Conservation (phyloP, 1,139 yeast species). For the Tardiomyces blankii region DNA sequence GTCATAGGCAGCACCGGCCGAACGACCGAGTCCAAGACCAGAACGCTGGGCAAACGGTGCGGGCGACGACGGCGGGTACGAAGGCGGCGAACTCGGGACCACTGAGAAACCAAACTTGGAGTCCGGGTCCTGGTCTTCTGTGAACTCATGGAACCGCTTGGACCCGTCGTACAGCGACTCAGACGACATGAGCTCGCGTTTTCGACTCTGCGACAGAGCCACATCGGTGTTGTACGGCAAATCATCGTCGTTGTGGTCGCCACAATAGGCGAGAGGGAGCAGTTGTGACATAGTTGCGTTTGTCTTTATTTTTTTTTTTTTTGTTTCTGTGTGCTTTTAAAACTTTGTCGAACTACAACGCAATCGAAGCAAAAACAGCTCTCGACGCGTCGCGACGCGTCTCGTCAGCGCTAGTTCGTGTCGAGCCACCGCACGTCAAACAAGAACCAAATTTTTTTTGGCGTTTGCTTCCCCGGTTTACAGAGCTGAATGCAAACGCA, state of each 20-base stretch:
- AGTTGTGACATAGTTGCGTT: slow-evolving; percentile 16
- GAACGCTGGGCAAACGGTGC: background rate
- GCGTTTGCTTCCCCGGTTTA: too few relatives aligned
- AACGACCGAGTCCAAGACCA: slow-evolving; percentile 1
- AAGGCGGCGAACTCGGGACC: slow-evolving; percentile 17
- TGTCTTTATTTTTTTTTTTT: too few relatives aligned
- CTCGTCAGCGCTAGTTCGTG: too few relatives aligned
- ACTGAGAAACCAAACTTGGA: slow-evolving; percentile 9
- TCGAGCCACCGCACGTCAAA: too few relatives aligned
- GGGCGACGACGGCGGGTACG: slow-evolving; percentile 5
- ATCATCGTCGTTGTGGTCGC: slow-evolving; percentile 15
- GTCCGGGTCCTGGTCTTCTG: slow-evolving; percentile 15
- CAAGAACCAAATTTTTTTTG: too few relatives aligned
- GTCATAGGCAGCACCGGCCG: background rate
- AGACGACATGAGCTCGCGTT: slow-evolving; percentile 18
- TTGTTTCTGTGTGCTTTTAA: too few relatives aligned
- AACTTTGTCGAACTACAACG: too few relatives aligned
- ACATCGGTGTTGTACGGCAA: slow-evolving; percentile 21
- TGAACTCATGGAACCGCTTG: slow-evolving; percentile 16
- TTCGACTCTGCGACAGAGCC: slow-evolving; percentile 18
- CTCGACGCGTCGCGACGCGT: too few relatives aligned
- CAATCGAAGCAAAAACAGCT: too few relatives aligned
- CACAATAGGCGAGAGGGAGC: slow-evolving; percentile 23
- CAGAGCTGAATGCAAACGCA: too few relatives aligned
- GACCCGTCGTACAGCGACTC: slow-evolving; percentile 13